phyloP scores from a whole-genome alignment of 768 basidiomycete genomes.

The Lentinula edodes region DNA sequence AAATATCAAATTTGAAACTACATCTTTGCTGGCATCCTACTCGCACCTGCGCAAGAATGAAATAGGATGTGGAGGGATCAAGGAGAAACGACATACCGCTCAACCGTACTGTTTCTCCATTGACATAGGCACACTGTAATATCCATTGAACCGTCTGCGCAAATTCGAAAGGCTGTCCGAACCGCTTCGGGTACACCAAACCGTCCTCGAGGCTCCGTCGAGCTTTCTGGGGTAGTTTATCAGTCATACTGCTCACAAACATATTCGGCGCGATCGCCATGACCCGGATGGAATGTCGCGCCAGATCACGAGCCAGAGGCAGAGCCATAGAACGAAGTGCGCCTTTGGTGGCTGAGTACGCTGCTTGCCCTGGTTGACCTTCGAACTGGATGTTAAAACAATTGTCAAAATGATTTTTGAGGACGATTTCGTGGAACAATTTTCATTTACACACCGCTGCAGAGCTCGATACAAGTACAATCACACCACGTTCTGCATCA shows the following conservation, averaged over 20 bases:
- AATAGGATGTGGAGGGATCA: background rate
- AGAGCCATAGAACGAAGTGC: slow-evolving; percentile 31
- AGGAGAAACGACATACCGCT: slow-evolving; percentile 2
- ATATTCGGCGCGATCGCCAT: slow-evolving; percentile 32
- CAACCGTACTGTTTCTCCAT: slow-evolving; percentile 21
- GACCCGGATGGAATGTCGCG: slow-evolving; percentile 28
- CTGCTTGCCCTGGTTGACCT: slow-evolving; percentile 33
- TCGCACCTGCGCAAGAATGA: background rate
- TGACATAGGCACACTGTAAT: slow-evolving; percentile 28
- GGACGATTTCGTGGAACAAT: slow-evolving; percentile 3
- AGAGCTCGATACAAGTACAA: slow-evolving; percentile 29
- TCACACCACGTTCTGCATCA: slow-evolving; percentile 31
- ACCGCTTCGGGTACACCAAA: slow-evolving; percentile 28
- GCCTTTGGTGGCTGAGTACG: slow-evolving; percentile 34
- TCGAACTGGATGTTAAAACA: slow-evolving; percentile 19
- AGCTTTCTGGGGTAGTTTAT: slow-evolving; percentile 19
- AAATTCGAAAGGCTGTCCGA: slow-evolving; percentile 27
- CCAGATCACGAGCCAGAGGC: slow-evolving; percentile 35
- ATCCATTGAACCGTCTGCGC: slow-evolving; percentile 24
- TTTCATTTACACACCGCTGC: slow-evolving; percentile 21
- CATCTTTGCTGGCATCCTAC: slow-evolving; percentile 8
- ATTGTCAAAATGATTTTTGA: background rate
- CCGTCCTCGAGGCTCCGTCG: slow-evolving; percentile 11
- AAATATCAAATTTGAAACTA: background rate
- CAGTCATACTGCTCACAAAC: slow-evolving; percentile 30